Evolutionary conservation across 441 rosid genomes (phyloP).

Genomic region (Gossypium gossypioides): DNA sequence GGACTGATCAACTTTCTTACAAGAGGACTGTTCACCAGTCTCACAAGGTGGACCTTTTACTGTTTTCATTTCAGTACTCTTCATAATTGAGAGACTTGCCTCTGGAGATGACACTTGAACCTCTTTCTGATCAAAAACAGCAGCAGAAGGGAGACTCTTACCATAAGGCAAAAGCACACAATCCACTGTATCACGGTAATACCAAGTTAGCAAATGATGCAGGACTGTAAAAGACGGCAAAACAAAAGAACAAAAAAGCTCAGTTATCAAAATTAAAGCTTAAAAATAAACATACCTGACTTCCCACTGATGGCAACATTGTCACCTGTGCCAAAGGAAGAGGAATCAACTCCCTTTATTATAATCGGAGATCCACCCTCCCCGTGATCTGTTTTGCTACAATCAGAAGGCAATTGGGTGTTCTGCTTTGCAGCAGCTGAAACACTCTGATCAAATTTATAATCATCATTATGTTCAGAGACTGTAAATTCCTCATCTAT

Average conservation of each 20-base stretch:
- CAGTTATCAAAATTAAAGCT: background rate
- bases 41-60: constrained; percentile 20
- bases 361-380: constrained; percentile 14
- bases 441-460: constrained; percentile 10
- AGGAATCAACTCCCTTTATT: constrained; percentile 20
- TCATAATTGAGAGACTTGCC: constrained; percentile 23
- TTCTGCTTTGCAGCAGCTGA: constrained; percentile 21
- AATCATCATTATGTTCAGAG: constrained; percentile 17
- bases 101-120: constrained; percentile 22
- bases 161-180: constrained; percentile 19
- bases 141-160: constrained; percentile 16
- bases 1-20: constrained; percentile 25
- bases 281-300: constrained; percentile 32
- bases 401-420: constrained; percentile 24
- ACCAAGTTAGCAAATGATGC: constrained; percentile 18
- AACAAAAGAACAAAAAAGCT: constrained; percentile 1
- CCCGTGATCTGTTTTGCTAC: constrained; percentile 15
- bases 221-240: constrained; percentile 4
- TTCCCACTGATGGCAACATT: constrained; percentile 26
- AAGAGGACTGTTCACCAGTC: constrained; percentile 19
- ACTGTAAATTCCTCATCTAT: constrained; percentile 14
- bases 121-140: constrained; percentile 24
- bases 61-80: constrained; percentile 22
- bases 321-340: constrained; percentile 22
- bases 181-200: constrained; percentile 13